Percentiles rank a stretch among this genome's conserved stretches.
These are phyloP conservation scores for Zizania latifolia DNA, from an alignment of 176 grass and related monocot genomes.

Conservation along the genomic window DNA sequence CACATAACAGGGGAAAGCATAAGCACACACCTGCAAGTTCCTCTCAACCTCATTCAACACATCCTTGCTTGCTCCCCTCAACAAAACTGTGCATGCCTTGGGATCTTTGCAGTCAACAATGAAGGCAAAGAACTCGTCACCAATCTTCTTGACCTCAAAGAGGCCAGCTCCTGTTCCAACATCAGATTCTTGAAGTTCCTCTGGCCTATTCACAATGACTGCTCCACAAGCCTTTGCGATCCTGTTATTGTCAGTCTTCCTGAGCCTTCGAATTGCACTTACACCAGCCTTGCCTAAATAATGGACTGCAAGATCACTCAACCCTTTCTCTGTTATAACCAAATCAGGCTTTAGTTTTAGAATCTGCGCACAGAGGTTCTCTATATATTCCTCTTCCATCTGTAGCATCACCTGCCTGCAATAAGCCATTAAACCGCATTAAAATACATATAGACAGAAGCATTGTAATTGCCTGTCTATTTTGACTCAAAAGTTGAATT, in stretches of 20 bases:
- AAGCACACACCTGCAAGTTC: slow-evolving; percentile 66
- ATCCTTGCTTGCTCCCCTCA: slow-evolving; percentile 97
- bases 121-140: slow-evolving; percentile 89
- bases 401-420: slow-evolving; percentile 70
- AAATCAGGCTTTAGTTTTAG: slow-evolving; percentile 96
- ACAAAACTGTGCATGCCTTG: slow-evolving; percentile 92
- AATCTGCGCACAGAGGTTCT: slow-evolving; percentile 77
- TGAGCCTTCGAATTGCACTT: slow-evolving; percentile 80
- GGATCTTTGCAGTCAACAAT: slow-evolving; percentile 97
- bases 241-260: slow-evolving; percentile 94
- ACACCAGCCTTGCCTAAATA: slow-evolving; percentile 96
- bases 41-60: slow-evolving; percentile 93
- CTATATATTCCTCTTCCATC: slow-evolving; percentile 97
- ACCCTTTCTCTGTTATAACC: slow-evolving; percentile 87
- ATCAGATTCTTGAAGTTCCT: slow-evolving; percentile 98
- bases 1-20: neutral
- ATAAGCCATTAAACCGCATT: neutral
- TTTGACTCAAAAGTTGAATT: neutral
- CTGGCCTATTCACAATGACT: slow-evolving; percentile 88
- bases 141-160: slow-evolving; percentile 95
- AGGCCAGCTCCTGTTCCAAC: slow-evolving; percentile 82
- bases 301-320: slow-evolving; percentile 86
- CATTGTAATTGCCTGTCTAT: neutral
- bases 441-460: neutral
- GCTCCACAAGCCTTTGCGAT: slow-evolving; percentile 95